Percentiles rank a stretch among this genome's conserved stretches.
phyloP scores from a whole-genome alignment of 768 basidiomycete genomes.

The Leccinum pellstonianum region DNA sequence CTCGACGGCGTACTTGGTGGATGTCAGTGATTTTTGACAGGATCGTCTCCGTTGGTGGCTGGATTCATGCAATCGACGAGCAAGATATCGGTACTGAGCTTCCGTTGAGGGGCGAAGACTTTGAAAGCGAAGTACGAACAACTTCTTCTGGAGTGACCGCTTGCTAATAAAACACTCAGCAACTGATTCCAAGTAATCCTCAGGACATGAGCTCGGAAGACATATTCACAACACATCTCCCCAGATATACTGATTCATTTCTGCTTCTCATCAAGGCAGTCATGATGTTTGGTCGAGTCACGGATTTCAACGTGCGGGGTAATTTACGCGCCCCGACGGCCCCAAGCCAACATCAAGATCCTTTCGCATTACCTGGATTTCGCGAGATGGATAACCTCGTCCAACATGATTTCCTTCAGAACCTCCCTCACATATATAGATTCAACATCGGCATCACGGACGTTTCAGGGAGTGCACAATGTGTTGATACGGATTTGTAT shows the following conservation, averaged over 20 bases:
- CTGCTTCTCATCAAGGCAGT: slow-evolving; percentile 77
- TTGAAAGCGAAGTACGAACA: slow-evolving; percentile 63
- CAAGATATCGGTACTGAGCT: slow-evolving; percentile 82
- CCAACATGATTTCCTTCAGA: slow-evolving; percentile 63
- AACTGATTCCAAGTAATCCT: slow-evolving; percentile 65
- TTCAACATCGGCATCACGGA: slow-evolving; percentile 63
- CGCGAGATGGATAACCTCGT: slow-evolving; percentile 68
- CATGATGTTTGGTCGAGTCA: slow-evolving; percentile 84
- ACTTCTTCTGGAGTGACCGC: slow-evolving; percentile 2
- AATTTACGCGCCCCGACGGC: slow-evolving; percentile 65
- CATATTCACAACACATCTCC: slow-evolving; percentile 67
- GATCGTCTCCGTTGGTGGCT: slow-evolving; percentile 77
- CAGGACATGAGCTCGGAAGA: slow-evolving; percentile 65
- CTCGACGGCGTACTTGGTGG: slow-evolving; percentile 84
- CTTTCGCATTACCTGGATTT: slow-evolving; percentile 67
- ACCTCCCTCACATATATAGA: slow-evolving; percentile 65
- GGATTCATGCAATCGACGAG: slow-evolving; percentile 85
- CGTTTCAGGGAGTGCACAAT: slow-evolving; percentile 49
- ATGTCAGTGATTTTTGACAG: slow-evolving; percentile 88
- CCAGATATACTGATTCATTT: slow-evolving; percentile 80
- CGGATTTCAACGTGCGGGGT: slow-evolving; percentile 79
- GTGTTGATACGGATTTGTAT: slow-evolving; percentile 79
- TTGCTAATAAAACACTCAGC: slow-evolving; percentile 38
- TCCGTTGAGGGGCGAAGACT: slow-evolving; percentile 72
- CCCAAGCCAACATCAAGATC: slow-evolving; percentile 71